These are phyloP conservation scores for Plasmodium vivax DNA, from an alignment of 169 alveolate species.

Conservation along the genomic window DNA sequence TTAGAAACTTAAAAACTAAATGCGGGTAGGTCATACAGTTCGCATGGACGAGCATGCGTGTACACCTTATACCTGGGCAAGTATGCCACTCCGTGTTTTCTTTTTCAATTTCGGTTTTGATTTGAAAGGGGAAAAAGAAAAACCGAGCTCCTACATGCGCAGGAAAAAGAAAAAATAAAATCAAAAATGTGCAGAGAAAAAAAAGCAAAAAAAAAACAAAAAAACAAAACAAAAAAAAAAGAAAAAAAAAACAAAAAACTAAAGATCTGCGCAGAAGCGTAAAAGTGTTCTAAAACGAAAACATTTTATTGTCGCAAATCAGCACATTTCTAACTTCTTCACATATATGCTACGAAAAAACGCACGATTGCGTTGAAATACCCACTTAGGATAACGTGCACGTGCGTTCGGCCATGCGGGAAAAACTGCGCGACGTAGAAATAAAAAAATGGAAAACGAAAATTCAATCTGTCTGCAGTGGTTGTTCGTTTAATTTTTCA, in stretches of 20 bases:
- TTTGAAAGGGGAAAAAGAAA: constrained; percentile 2
- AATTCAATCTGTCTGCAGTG: constrained; percentile 1
- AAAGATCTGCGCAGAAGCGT: constrained; percentile 5
- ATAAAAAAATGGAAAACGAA: constrained; percentile 5
- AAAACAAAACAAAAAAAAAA: background rate
- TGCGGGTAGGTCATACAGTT: background rate
- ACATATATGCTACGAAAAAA: background rate
- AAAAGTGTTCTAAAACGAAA: constrained; percentile 5
- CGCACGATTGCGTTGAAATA: background rate
- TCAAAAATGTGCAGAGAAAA: background rate
- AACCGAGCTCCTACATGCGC: constrained; percentile 8
- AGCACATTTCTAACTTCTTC: background rate
- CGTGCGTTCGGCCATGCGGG: background rate
- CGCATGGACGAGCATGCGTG: background rate
- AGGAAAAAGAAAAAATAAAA: background rate
- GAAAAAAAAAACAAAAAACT: background rate
- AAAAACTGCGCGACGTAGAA: constrained; percentile 1
- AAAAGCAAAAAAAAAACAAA: background rate
- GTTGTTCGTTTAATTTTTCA: background rate
- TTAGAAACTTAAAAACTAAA: constrained; percentile 31
- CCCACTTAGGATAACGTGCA: background rate
- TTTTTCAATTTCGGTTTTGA: constrained; percentile 13
- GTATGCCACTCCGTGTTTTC: background rate
- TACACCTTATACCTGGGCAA: background rate
- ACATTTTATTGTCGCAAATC: background rate